Base-by-base conservation (phyloP, 2,329 filamentous ascomycete genomes). In the Alternaria sp. region DNA sequence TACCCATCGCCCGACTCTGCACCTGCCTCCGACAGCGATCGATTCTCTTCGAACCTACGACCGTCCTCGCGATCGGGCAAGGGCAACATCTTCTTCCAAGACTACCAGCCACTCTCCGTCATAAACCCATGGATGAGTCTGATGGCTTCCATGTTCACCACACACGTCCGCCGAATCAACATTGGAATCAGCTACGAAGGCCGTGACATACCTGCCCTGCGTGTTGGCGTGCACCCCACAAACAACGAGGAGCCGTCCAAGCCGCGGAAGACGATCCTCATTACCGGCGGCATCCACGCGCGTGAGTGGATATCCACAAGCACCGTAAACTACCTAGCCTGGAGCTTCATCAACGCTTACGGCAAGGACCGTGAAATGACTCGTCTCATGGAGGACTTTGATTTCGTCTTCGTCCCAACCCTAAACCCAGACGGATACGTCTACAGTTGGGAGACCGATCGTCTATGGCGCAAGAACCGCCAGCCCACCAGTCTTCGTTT, bases 301-400 rank as follows among this genome's bases (percentile, higher is more conserved):
- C 88, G 95, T 38, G 95, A 99, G 83, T 99, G 95, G 95, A 97
- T 99, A 67, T 92, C 93, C 48, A 93, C 91, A 1, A 95, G 90
- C 72, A 97, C 93, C 0, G 92, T 96, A 54, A 96, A 91, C 71
- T 98, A 97, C 72, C 82, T 97, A 30, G 93, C 94, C 10, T 97
- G 95, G 87, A 92, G 88, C 16, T 85, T 98, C 49, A 92, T 97
- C 71, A 94, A 91, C 1, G 87, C 89, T 5, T 96, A 94, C 77
- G 92, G 91, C 62, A 92, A 92, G 86, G 79, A 85, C 73, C 64
- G 85, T 82, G 79, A 79, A 12, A 89, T 96, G 55, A 94, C 91
- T 20, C 90, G 89, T 62, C 84, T 98, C 9, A 85, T 99, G 4
- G 85, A 95, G 64, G 85, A 90, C 56, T 97, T 94, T 73, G 94